phyloP scores from a whole-genome alignment of 768 basidiomycete genomes.

The Phylloporus sp. region DNA sequence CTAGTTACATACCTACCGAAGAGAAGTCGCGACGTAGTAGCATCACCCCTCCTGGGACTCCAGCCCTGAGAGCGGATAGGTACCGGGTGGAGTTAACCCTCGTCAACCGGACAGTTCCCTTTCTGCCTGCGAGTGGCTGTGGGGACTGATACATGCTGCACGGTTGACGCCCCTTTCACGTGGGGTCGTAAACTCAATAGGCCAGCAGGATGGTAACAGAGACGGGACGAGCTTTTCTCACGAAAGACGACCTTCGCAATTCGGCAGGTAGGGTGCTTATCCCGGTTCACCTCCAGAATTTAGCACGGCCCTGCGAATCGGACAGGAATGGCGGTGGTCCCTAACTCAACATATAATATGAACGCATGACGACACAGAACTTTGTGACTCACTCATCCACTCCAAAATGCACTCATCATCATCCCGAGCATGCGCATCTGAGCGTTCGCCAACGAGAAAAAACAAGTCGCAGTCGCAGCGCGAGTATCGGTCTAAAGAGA shows the following conservation, averaged over 20 bases:
- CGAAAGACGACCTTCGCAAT: neutral
- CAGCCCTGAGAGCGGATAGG: neutral
- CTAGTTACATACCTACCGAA: neutral
- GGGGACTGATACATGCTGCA: neutral
- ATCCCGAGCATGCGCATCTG: constrained; percentile 5
- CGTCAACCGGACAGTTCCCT: neutral
- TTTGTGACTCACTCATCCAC: constrained; percentile 10
- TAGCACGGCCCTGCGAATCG: neutral
- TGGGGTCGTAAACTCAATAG: neutral
- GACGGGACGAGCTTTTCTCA: neutral
- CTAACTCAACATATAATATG: constrained; percentile 14
- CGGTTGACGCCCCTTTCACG: neutral
- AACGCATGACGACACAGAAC: neutral
- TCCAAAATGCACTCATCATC: constrained; percentile 16
- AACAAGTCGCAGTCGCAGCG: constrained; percentile 26
- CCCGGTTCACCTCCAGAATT: neutral
- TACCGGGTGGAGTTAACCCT: neutral
- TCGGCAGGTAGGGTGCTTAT: neutral
- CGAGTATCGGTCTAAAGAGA: constrained; percentile 29
- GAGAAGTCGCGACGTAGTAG: neutral
- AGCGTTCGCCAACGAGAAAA: constrained; percentile 10
- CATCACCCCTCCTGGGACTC: neutral
- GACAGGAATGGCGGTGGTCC: constrained; percentile 1
- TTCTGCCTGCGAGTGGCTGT: neutral
- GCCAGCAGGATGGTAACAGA: too few species aligned